Evolutionary conservation across 176 grass and related monocot species (phyloP).

Genomic region (Avena eriantha): DNA sequence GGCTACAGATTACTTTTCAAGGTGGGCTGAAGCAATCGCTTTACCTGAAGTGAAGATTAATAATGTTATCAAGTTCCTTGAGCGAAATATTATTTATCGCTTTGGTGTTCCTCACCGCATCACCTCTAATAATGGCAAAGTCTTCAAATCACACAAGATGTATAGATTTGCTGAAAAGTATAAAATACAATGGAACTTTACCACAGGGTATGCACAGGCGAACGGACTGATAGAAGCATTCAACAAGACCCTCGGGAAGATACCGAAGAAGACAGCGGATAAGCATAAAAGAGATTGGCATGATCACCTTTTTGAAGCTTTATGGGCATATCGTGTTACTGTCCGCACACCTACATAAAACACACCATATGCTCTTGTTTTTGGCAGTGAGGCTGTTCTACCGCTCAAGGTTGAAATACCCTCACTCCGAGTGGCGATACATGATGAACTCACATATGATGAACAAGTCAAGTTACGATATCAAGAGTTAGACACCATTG

Average conservation of each 20-base stretch:
- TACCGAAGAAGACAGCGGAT: background rate
- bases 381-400: background rate
- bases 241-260: background rate
- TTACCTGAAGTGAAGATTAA: too few relatives aligned
- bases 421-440: background rate
- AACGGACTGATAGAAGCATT: background rate
- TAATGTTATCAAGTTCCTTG: too few relatives aligned
- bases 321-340: background rate
- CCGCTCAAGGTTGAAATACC: background rate
- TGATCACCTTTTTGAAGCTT: background rate
- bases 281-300: background rate
- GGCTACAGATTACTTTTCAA: too few relatives aligned
- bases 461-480: too few relatives aligned
- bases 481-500: background rate
- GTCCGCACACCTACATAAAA: background rate
- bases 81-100: too few relatives aligned
- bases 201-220: background rate
- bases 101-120: too few relatives aligned
- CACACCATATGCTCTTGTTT: background rate
- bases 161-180: background rate
- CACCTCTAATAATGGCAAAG: too few relatives aligned
- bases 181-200: background rate
- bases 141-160: background rate
- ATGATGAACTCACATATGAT: too few relatives aligned
- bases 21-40: too few relatives aligned